phyloP scores from a whole-genome alignment of 371 early-diverging fungal species.

The Zancudomyces culisetae region DNA sequence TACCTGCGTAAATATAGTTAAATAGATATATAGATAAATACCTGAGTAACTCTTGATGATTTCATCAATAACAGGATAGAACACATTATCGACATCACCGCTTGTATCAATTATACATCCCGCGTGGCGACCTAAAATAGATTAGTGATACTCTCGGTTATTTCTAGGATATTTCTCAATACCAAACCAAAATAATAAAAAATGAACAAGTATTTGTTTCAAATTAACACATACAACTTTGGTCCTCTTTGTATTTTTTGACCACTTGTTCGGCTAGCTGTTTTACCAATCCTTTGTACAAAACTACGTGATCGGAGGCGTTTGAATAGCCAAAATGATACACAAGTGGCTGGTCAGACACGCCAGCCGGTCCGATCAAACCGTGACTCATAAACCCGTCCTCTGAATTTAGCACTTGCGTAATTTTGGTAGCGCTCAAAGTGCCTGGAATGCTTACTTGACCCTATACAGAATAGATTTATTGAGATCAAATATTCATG shows the following conservation, averaged over 20 bases:
- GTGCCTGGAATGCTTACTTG: slow-evolving; percentile 74
- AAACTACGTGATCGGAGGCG: slow-evolving; percentile 51
- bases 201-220: background rate
- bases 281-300: slow-evolving; percentile 44
- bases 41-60: too few species aligned
- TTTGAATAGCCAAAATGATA: slow-evolving; percentile 78
- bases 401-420: slow-evolving; percentile 60
- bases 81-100: slow-evolving; percentile 33
- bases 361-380: slow-evolving; percentile 38
- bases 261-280: slow-evolving; percentile 41
- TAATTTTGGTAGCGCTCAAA: slow-evolving; percentile 52
- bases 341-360: slow-evolving; percentile 54
- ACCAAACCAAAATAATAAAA: slow-evolving; percentile 25
- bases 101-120: slow-evolving; percentile 46
- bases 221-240: slow-evolving; percentile 26
- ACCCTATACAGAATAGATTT: slow-evolving; percentile 24
- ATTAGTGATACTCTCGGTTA: too few species aligned
- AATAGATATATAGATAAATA: too few species aligned
- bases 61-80: background rate
- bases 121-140: slow-evolving; percentile 24
- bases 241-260: slow-evolving; percentile 41
- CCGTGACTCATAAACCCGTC: slow-evolving; percentile 65
- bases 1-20: too few species aligned
- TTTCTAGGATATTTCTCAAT: too few species aligned
- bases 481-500: too few species aligned